Evolutionary conservation across 2,329 filamentous ascomycete genomes (phyloP).

Genomic region (Cladobotryum mycophilum): DNA sequence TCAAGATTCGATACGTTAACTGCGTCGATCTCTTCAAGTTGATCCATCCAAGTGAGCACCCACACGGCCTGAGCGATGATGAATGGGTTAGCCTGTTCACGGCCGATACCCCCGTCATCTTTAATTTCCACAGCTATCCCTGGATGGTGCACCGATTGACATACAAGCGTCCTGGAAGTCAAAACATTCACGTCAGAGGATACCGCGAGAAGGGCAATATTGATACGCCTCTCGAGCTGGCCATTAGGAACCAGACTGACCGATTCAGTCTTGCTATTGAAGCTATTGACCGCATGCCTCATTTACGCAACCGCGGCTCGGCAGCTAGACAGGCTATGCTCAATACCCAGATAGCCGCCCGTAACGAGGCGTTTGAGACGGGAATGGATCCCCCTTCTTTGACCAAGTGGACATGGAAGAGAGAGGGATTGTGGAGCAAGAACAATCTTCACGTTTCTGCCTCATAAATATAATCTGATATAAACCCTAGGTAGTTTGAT

Average conservation of each 20-base stretch:
- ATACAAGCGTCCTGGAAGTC: slow-evolving; percentile 64
- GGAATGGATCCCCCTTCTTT: slow-evolving; percentile 64
- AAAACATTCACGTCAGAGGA: slow-evolving; percentile 66
- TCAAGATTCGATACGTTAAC: slow-evolving; percentile 76
- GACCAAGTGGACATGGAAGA: slow-evolving; percentile 61
- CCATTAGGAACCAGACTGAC: slow-evolving; percentile 71
- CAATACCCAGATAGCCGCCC: slow-evolving; percentile 57
- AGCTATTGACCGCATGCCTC: slow-evolving; percentile 62
- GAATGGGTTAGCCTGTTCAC: slow-evolving; percentile 70
- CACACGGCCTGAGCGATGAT: slow-evolving; percentile 61
- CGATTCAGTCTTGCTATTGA: slow-evolving; percentile 71
- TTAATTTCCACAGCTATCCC: slow-evolving; percentile 81
- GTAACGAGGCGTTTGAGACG: slow-evolving; percentile 60
- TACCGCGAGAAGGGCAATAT: slow-evolving; percentile 83
- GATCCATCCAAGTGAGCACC: slow-evolving; percentile 62
- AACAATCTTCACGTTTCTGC: neutral
- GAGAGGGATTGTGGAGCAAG: slow-evolving; percentile 30
- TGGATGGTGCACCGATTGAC: slow-evolving; percentile 73
- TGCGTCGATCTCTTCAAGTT: slow-evolving; percentile 77
- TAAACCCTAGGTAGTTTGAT: neutral
- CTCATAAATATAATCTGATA: no score
- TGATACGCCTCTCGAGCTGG: slow-evolving; percentile 71
- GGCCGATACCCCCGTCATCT: slow-evolving; percentile 63
- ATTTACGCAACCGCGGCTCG: slow-evolving; percentile 57
- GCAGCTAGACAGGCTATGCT: slow-evolving; percentile 57